phyloP scores from a whole-genome alignment of 2,329 filamentous ascomycete genomes.

The Metarhizium guizhouense region DNA sequence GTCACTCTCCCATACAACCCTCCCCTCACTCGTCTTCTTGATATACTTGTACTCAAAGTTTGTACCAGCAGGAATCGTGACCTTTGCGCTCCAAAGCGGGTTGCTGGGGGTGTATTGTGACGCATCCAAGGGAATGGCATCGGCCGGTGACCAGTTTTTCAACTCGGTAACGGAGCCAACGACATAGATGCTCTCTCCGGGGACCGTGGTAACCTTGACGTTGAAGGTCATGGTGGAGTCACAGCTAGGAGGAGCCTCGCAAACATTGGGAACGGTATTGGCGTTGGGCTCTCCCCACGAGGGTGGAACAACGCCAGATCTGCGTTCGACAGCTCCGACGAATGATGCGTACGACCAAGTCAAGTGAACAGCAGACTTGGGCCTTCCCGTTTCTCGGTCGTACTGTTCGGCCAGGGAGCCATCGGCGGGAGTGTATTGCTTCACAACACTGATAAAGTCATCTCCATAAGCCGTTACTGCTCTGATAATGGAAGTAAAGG shows the following conservation, averaged over 20 bases:
- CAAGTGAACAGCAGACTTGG: slow-evolving; percentile 55
- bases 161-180: slow-evolving; percentile 29
- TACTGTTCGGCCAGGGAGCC: slow-evolving; percentile 62
- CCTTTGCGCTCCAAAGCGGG: slow-evolving; percentile 43
- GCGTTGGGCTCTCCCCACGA: slow-evolving; percentile 35
- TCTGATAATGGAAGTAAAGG: slow-evolving; percentile 45
- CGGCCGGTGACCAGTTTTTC: slow-evolving; percentile 23
- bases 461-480: slow-evolving; percentile 52
- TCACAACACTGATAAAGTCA: slow-evolving; percentile 50
- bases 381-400: slow-evolving; percentile 37
- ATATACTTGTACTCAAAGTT: slow-evolving; percentile 55
- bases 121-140: slow-evolving; percentile 41
- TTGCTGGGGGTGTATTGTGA: slow-evolving; percentile 43
- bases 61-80: slow-evolving; percentile 42
- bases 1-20: slow-evolving; percentile 49
- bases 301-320: slow-evolving; percentile 41
- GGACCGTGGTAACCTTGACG: slow-evolving; percentile 8
- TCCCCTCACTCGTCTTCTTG: slow-evolving; percentile 39
- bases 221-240: slow-evolving; percentile 15
- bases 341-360: slow-evolving; percentile 66
- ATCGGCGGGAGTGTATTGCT: slow-evolving; percentile 49
- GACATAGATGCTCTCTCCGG: slow-evolving; percentile 12
- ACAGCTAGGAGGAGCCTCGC: slow-evolving; percentile 15
- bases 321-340: slow-evolving; percentile 47
- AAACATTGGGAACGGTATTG: slow-evolving; percentile 11